phyloP scores from a whole-genome alignment of 257 asterid genomes.

The Marsdenia floribunda region DNA sequence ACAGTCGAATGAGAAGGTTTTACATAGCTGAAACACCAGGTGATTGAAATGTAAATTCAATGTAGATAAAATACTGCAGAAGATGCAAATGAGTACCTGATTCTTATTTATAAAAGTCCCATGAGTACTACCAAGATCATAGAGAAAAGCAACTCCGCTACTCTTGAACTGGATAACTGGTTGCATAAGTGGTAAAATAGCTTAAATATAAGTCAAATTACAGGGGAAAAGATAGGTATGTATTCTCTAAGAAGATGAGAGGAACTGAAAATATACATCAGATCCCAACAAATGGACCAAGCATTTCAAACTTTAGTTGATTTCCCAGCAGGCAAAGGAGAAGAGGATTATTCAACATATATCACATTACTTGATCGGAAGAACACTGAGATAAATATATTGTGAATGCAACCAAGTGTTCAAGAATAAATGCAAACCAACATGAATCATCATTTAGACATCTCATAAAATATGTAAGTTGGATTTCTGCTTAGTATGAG shows the following conservation, averaged over 20 bases:
- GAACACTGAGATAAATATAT: neutral
- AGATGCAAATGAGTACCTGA: constrained; percentile 41
- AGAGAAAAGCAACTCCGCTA: constrained; percentile 63
- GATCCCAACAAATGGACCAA: neutral
- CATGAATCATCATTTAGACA: neutral
- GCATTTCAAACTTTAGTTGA: neutral
- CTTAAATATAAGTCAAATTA: constrained; percentile 1
- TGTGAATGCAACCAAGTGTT: neutral
- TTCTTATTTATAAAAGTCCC: constrained; percentile 88
- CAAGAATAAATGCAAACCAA: neutral
- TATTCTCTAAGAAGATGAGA: neutral
- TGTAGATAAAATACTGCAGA: neutral
- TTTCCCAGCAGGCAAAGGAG: neutral
- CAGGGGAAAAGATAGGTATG: neutral
- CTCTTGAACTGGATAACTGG: constrained; percentile 92
- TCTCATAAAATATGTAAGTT: constrained; percentile 2
- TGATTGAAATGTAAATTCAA: neutral
- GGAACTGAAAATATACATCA: neutral
- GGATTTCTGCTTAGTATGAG: neutral
- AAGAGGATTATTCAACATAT: neutral
- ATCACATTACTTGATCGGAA: neutral
- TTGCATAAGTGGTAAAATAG: constrained; percentile 22
- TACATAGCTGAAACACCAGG: neutral
- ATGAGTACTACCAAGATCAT: constrained; percentile 92
- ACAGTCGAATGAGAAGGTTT: neutral